These are phyloP conservation scores for Paramyrothecium sp. DNA, from an alignment of 2,329 filamentous ascomycete genomes.

Conservation along the genomic window DNA sequence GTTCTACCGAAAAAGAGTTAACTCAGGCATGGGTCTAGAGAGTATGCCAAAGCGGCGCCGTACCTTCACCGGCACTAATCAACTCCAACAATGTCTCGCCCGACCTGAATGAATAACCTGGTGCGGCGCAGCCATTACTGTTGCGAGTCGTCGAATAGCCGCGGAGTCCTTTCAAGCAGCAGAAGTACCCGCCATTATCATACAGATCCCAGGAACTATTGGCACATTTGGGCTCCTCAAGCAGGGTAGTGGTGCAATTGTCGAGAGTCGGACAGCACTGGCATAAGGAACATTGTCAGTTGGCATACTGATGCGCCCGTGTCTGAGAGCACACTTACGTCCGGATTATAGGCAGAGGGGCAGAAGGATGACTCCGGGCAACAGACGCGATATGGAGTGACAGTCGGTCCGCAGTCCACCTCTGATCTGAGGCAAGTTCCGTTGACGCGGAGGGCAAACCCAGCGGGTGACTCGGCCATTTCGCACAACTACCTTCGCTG, in stretches of 20 bases:
- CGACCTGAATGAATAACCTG: neutral
- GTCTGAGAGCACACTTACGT: neutral
- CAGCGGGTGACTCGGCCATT: neutral
- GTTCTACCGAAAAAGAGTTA: neutral
- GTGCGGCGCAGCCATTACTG: neutral
- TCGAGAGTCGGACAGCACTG: neutral
- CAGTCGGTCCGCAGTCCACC: neutral
- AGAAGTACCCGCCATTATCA: neutral
- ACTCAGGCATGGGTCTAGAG: neutral
- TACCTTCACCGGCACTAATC: neutral
- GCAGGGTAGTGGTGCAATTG: neutral
- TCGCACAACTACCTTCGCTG: neutral
- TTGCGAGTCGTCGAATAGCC: neutral
- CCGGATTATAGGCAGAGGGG: neutral
- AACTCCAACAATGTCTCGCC: neutral
- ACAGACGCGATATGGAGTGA: neutral
- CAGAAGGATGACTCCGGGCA: neutral
- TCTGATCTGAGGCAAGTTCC: neutral
- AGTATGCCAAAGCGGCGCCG: no score
- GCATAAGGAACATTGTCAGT: neutral
- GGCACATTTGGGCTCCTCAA: slow-evolving; percentile 1
- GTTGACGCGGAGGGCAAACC: neutral
- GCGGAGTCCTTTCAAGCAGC: neutral
- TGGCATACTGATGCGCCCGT: neutral
- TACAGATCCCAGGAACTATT: neutral